These are phyloP conservation scores for Raphidocelis subcapitata DNA, from an alignment of 139 green algal species.

Conservation along the genomic window DNA sequence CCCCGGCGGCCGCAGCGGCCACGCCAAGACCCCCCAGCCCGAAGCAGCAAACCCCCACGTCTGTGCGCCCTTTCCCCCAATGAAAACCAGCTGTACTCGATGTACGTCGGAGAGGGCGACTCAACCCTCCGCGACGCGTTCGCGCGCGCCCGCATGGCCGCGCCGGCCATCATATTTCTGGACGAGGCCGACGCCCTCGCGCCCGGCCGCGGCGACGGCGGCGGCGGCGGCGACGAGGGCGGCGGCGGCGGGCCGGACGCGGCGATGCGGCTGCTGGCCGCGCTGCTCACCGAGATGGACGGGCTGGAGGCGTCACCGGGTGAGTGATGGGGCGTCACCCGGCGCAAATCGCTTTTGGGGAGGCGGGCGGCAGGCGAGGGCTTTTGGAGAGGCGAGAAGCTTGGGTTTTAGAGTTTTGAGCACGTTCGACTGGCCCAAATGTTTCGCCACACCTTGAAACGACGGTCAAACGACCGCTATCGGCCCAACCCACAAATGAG, in stretches of 20 bases:
- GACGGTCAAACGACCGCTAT: too few relatives aligned
- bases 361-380: neutral
- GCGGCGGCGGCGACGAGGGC: slow-evolving; percentile 19
- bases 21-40: too few relatives aligned
- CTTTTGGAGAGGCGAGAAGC: too few relatives aligned
- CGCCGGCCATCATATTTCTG: slow-evolving; percentile 84
- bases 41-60: too few relatives aligned
- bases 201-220: slow-evolving; percentile 36
- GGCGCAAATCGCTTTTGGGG: too few relatives aligned
- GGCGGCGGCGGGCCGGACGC: slow-evolving; percentile 29
- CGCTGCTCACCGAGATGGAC: slow-evolving; percentile 84
- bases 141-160: slow-evolving; percentile 57
- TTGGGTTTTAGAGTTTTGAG: too few relatives aligned
- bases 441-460: too few relatives aligned
- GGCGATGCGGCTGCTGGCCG: slow-evolving; percentile 65
- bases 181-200: slow-evolving; percentile 87
- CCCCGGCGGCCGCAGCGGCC: too few relatives aligned
- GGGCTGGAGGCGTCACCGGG: slow-evolving; percentile 67
- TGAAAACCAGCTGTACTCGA: slow-evolving; percentile 73
- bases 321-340: slow-evolving; percentile 1
- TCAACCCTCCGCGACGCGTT: slow-evolving; percentile 72
- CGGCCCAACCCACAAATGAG: too few relatives aligned
- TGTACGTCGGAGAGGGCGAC: slow-evolving; percentile 92
- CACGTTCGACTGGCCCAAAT: too few relatives aligned
- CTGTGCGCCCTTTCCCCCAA: too few relatives aligned